Conservation (phyloP, 2,329 filamentous ascomycete species). For the Fusarium circinatum region DNA sequence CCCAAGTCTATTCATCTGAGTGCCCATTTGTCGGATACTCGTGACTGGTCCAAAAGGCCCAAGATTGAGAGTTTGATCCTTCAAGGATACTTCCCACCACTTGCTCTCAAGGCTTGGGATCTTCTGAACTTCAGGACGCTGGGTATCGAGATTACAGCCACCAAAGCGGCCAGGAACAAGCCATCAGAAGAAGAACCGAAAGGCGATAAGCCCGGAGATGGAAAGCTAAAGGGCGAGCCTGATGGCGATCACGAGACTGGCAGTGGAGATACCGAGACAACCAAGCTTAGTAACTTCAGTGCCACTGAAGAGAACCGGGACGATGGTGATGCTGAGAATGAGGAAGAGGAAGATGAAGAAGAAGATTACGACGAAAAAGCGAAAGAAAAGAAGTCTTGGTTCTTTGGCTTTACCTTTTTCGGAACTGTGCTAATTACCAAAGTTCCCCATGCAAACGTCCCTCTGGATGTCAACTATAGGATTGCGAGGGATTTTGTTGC, state of each 20-base stretch:
- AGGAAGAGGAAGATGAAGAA: neutral
- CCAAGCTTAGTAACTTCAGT: accelerated
- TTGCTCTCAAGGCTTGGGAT: neutral
- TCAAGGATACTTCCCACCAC: neutral
- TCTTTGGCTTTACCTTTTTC: neutral
- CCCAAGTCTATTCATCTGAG: neutral
- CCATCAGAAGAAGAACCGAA: accelerated
- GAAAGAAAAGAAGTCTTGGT: neutral
- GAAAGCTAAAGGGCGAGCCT: neutral
- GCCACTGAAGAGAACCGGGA: accelerated
- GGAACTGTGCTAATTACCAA: neutral
- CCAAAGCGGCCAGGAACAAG: neutral
- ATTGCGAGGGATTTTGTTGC: neutral
- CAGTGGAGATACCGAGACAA: neutral
- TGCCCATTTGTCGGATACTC: neutral
- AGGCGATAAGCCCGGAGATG: neutral
- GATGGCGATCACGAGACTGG: neutral
- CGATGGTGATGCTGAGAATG: neutral
- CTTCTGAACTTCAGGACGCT: neutral
- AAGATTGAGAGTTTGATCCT: neutral
- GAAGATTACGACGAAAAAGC: neutral
- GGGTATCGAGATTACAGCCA: neutral
- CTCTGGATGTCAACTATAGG: neutral
- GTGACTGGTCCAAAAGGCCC: neutral
- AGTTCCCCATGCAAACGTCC: neutral